Percentiles rank a stretch among this genome's conserved stretches.
Conservation (phyloP, 208 protist species). For the Crithidia fasciculata region DNA sequence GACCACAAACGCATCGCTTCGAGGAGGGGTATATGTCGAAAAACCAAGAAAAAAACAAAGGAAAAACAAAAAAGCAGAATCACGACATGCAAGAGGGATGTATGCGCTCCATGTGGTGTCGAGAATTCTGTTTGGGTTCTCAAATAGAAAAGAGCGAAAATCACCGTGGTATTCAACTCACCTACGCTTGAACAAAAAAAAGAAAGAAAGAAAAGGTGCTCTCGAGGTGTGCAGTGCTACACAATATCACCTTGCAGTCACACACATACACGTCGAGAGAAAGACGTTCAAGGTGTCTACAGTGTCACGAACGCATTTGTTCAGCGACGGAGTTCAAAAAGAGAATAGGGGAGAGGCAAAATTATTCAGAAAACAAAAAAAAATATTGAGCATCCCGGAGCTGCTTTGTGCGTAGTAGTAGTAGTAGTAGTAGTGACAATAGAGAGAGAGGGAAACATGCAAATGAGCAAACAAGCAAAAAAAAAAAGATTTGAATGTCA, state of each 20-base stretch:
- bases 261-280: not conserved
- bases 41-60: conserved; percentile 1
- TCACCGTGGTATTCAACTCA: too few species aligned
- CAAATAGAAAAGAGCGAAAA: too few species aligned
- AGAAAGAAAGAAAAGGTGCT: not conserved
- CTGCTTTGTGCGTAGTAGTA: too few species aligned
- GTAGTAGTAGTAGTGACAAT: not conserved
- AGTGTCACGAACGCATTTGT: not conserved
- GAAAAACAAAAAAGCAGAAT: conserved; percentile 5
- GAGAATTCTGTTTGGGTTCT: too few species aligned
- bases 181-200: not conserved
- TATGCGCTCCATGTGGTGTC: too few species aligned
- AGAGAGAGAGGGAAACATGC: not conserved
- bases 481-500: too few species aligned
- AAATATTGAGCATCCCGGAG: not conserved
- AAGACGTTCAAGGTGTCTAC: not conserved
- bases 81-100: not conserved
- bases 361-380: not conserved
- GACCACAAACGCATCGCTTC: too few species aligned
- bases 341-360: not conserved
- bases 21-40: too few species aligned
- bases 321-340: too few species aligned
- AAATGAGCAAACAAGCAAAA: not conserved
- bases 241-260: not conserved
- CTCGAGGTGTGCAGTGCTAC: not conserved